Evolutionary conservation across 371 early-diverging fungal species (phyloP).

Genomic region (Saksenaea vasiformis): DNA sequence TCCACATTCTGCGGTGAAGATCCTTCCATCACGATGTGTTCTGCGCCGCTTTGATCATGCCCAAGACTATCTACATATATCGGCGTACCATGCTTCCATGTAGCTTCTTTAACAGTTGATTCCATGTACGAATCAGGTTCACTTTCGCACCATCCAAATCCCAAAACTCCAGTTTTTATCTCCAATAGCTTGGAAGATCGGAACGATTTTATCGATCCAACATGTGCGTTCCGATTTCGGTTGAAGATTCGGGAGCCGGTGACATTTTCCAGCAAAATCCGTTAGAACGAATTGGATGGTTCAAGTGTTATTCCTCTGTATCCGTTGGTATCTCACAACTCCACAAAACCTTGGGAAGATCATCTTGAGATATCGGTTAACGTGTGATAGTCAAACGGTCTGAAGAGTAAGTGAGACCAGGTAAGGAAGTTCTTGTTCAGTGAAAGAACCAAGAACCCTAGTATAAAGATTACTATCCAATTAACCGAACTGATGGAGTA

Average conservation of each 20-base stretch:
- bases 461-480: no score
- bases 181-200: slow-evolving; percentile 8
- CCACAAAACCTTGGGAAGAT: no score
- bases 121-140: neutral
- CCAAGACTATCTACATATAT: slow-evolving; percentile 12
- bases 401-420: no score
- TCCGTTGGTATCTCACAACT: no score
- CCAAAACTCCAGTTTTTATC: slow-evolving; percentile 7
- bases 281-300: no score
- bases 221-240: slow-evolving; percentile 11
- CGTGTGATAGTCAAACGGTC: no score
- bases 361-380: no score
- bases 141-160: slow-evolving; percentile 13
- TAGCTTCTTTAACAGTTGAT: slow-evolving; percentile 27
- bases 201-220: slow-evolving; percentile 5
- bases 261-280: no score
- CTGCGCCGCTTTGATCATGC: neutral
- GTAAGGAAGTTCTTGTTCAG: no score
- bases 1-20: neutral
- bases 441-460: no score
- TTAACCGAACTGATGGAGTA: no score
- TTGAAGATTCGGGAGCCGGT: neutral
- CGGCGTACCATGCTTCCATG: slow-evolving; percentile 44
- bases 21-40: neutral
- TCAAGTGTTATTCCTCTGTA: no score